phyloP scores from a whole-genome alignment of 2,329 filamentous ascomycete genomes.

The Delphinella strobiligena region DNA sequence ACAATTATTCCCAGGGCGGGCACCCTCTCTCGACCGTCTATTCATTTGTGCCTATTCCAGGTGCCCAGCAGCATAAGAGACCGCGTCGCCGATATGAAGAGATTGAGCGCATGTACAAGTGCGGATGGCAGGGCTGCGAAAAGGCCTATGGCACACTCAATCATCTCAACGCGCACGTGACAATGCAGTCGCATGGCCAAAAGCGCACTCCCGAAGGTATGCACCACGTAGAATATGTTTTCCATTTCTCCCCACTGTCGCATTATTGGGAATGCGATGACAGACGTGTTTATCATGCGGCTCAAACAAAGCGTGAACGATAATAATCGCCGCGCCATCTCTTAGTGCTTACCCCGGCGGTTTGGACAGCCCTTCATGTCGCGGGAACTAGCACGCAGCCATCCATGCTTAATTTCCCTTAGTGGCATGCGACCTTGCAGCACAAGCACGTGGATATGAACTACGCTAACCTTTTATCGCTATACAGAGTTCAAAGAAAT shows the following conservation, averaged over 20 bases:
- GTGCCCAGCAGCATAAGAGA: conserved; percentile 92
- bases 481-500: conserved; percentile 92
- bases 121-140: conserved; percentile 95
- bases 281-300: not conserved
- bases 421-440: conserved; percentile 18
- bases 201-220: conserved; percentile 97
- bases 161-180: conserved; percentile 94
- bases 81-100: conserved; percentile 90
- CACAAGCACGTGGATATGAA: conserved; percentile 12
- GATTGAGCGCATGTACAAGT: conserved; percentile 99
- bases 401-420: conserved; percentile 16
- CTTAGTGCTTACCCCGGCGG: conserved; percentile 14
- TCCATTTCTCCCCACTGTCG: conserved; percentile 5
- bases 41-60: conserved; percentile 94
- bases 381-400: conserved; percentile 19
- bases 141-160: conserved; percentile 98
- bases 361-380: conserved; percentile 14
- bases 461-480: conserved; percentile 23
- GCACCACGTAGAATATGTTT: no score
- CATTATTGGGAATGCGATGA: not conserved
- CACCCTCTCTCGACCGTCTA: conserved; percentile 67
- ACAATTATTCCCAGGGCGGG: conserved; percentile 26
- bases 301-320: not conserved
- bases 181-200: conserved; percentile 91
- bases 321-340: not conserved